Evolutionary conservation across 345 rosid genomes (phyloP).

Genomic region (Adansonia digitata): DNA sequence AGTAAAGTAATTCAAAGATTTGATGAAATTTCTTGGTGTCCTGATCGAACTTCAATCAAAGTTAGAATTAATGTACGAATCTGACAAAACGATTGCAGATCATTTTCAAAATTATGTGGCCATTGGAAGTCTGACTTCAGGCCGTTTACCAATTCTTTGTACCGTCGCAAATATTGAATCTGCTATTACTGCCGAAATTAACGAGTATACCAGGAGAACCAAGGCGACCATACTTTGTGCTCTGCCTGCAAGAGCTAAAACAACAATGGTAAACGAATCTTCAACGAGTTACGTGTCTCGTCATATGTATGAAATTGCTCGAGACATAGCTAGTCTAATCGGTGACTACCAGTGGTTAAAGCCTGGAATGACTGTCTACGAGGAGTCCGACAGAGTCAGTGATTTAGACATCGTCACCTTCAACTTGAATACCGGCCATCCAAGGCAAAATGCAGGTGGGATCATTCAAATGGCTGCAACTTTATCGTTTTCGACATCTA

Average conservation of each 20-base stretch:
- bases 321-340: neutral
- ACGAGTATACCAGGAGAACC: neutral
- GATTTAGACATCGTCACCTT: neutral
- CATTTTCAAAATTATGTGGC: neutral
- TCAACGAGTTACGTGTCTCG: conserved; percentile 2
- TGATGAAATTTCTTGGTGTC: neutral
- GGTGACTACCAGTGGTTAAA: neutral
- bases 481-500: neutral
- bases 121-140: neutral
- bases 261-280: neutral
- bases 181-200: neutral
- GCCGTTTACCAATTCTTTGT: neutral
- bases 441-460: neutral
- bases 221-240: neutral
- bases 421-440: neutral
- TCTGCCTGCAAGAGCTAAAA: neutral
- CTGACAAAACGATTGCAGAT: neutral
- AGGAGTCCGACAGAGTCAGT: neutral
- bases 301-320: neutral
- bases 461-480: conserved; percentile 11
- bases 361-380: neutral
- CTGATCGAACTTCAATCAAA: neutral
- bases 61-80: neutral
- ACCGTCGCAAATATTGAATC: conserved; percentile 1
- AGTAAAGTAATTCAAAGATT: neutral